phyloP scores from a whole-genome alignment of 306 rosid genomes.

The Quercus gilva region DNA sequence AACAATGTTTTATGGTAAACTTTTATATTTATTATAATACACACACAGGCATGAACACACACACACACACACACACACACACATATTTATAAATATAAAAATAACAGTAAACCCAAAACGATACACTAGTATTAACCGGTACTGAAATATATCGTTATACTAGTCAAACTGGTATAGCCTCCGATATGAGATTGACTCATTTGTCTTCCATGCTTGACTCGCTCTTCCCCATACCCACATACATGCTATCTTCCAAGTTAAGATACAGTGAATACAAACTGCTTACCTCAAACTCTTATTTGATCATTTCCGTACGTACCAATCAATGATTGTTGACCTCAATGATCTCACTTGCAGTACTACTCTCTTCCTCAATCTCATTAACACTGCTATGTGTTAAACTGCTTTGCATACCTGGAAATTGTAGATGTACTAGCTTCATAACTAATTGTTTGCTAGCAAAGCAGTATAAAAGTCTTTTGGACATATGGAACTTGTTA shows the following conservation, averaged over 20 bases:
- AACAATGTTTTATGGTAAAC: too few relatives aligned
- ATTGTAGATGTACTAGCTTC: not conserved
- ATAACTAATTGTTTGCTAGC: not conserved
- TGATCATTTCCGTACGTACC: conserved; percentile 34
- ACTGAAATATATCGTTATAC: too few relatives aligned
- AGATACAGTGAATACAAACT: conserved; percentile 17
- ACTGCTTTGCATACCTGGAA: not conserved
- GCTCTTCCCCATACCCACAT: conserved; percentile 62
- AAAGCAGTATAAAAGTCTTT: too few relatives aligned
- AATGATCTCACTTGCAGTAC: not conserved
- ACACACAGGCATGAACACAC: too few relatives aligned
- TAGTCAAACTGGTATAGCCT: too few relatives aligned
- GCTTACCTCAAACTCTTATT: conserved; percentile 34
- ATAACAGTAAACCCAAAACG: too few relatives aligned
- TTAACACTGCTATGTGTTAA: conserved; percentile 21
- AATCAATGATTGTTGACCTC: conserved; percentile 15
- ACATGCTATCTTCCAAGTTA: conserved; percentile 37
- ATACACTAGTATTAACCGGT: too few relatives aligned
- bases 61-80: too few relatives aligned
- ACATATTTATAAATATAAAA: too few relatives aligned
- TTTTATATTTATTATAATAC: too few relatives aligned
- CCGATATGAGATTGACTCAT: too few relatives aligned
- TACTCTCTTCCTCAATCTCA: conserved; percentile 64
- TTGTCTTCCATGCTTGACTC: conserved; percentile 61
- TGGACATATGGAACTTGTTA: too few relatives aligned